Conservation (phyloP, 306 rosid species). For the Clitoria ternatea region DNA sequence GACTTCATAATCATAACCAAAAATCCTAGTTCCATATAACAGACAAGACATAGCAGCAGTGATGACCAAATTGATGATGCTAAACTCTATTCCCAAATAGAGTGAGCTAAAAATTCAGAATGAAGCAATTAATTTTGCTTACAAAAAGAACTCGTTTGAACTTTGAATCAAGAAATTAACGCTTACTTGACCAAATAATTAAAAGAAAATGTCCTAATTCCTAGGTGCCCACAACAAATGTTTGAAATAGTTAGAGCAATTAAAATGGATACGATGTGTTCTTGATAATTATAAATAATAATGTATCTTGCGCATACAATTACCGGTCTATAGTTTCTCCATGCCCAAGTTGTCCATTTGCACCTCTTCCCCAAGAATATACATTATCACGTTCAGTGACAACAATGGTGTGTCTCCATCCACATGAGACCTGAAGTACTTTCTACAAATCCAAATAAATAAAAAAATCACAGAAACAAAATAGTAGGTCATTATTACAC, state of each 20-base stretch:
- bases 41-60: background rate
- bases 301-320: background rate
- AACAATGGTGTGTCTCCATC: conserved; percentile 91
- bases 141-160: background rate
- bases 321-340: conserved; percentile 80
- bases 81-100: too few relatives aligned
- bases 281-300: background rate
- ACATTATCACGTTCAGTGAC: conserved; percentile 68
- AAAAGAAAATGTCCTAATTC: background rate
- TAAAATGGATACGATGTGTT: too few relatives aligned
- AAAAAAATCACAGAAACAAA: background rate
- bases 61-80: background rate
- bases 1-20: background rate
- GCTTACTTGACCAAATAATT: background rate
- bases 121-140: background rate
- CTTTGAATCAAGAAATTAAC: background rate
- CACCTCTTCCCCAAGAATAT: conserved; percentile 97
- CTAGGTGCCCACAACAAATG: background rate
- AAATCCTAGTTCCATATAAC: background rate
- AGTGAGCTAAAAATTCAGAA: background rate
- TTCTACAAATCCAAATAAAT: conserved; percentile 53
- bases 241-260: conserved; percentile 3
- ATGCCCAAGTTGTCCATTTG: conserved; percentile 97
- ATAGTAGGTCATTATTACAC: background rate
- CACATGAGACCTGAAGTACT: conserved; percentile 68